Evolutionary conservation across 352 stramenopile genomes (phyloP).

Genomic region (Pythium aristosporum): DNA sequence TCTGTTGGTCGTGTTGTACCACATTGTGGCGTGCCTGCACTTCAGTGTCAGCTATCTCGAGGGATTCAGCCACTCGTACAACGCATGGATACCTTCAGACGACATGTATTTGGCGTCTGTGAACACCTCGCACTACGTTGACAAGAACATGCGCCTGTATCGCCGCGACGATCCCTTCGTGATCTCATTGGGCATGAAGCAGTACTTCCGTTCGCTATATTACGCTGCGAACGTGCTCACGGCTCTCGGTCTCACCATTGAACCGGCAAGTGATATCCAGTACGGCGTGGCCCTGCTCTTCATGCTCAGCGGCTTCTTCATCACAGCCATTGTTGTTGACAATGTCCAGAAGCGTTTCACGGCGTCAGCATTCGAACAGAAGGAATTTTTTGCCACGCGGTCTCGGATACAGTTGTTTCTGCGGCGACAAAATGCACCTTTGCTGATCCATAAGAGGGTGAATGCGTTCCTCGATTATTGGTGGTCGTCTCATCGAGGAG

Average conservation of each 20-base stretch:
- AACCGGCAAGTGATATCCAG: conserved; percentile 51
- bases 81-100: conserved; percentile 50
- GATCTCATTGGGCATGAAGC: conserved; percentile 29
- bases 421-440: conserved; percentile 54
- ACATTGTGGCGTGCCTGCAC: conserved; percentile 57
- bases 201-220: conserved; percentile 68
- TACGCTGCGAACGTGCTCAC: conserved; percentile 62
- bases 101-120: conserved; percentile 42
- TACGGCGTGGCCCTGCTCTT: conserved; percentile 56
- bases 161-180: conserved; percentile 25
- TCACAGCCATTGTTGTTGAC: conserved; percentile 69
- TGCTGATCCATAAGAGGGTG: conserved; percentile 60
- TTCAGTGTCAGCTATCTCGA: conserved; percentile 61
- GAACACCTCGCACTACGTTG: conserved; percentile 39
- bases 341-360: conserved; percentile 83
- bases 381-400: conserved; percentile 63
- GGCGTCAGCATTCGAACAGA: conserved; percentile 71
- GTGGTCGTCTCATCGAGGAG: conserved; percentile 69
- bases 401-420: conserved; percentile 70
- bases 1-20: conserved; percentile 55
- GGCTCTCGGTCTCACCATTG: conserved; percentile 43
- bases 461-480: conserved; percentile 74
- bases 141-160: conserved; percentile 27
- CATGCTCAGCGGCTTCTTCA: conserved; percentile 77
- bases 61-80: conserved; percentile 40